Percentiles rank a stretch among this genome's conserved stretches.
Conservation (phyloP, 106 monocot genomes). For the Acanthochlamys bracteata region DNA sequence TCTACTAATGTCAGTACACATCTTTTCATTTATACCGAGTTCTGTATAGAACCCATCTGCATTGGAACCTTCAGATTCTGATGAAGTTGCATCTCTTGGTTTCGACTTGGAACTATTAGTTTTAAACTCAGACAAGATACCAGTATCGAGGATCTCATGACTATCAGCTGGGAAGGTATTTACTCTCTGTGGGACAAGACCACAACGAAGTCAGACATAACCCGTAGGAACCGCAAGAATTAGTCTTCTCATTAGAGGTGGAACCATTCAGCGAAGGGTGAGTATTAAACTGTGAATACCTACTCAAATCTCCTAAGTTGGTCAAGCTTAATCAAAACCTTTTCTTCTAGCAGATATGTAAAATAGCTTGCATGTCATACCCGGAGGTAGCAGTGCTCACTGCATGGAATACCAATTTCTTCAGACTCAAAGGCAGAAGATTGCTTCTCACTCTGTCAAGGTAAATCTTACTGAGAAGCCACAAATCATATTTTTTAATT, state of each 20-base stretch:
- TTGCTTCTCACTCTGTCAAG: constrained; percentile 79
- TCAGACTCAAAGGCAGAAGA: constrained; percentile 45
- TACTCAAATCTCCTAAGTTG: too few relatives aligned
- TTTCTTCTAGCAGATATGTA: too few relatives aligned
- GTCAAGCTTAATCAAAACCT: too few relatives aligned
- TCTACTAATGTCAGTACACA: constrained; percentile 14
- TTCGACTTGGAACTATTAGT: constrained; percentile 11
- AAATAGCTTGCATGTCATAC: constrained; percentile 26
- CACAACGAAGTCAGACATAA: too few relatives aligned
- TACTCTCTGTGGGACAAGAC: constrained; percentile 31
- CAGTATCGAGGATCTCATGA: constrained; percentile 4
- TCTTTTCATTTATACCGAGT: constrained; percentile 8
- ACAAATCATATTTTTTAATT: constrained; percentile 4
- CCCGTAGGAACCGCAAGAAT: too few relatives aligned
- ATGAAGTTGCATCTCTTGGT: constrained; percentile 7
- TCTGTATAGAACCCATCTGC: constrained; percentile 18
- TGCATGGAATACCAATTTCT: constrained; percentile 62
- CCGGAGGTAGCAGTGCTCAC: constrained; percentile 71
- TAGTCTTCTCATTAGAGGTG: too few relatives aligned
- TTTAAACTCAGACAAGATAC: constrained; percentile 7
- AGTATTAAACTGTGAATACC: too few relatives aligned
- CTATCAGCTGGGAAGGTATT: constrained; percentile 11
- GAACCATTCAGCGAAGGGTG: too few relatives aligned
- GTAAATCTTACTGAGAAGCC: constrained; percentile 25
- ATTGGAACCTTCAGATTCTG: constrained; percentile 49